A percentile compares a stretch with the other conserved stretches of the same genome.
phyloP scores from a whole-genome alignment of 2,329 filamentous ascomycete species.

The Aspergillus candidus region DNA sequence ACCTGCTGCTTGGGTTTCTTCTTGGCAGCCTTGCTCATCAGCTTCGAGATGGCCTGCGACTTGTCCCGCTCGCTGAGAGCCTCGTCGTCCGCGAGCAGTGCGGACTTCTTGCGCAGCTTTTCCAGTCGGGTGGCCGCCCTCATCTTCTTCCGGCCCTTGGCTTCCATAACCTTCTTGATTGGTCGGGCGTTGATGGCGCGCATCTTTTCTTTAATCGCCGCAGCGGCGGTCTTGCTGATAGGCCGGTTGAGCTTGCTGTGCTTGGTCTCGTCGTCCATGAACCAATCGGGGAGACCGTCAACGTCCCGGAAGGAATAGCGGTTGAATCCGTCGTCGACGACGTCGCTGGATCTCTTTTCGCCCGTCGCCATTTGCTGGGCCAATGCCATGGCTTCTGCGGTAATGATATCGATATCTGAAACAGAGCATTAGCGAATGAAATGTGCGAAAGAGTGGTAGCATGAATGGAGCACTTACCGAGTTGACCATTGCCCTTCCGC shows the following conservation, averaged over 20 bases:
- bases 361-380: constrained; percentile 88
- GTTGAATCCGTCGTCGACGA: constrained; percentile 90
- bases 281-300: constrained; percentile 95
- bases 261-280: constrained; percentile 80
- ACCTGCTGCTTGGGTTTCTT: constrained; percentile 80
- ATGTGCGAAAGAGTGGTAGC: background rate
- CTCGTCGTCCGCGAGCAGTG: constrained; percentile 79
- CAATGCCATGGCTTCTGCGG: constrained; percentile 97
- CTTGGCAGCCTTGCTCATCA: constrained; percentile 75
- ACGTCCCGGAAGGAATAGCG: constrained; percentile 84
- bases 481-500: constrained; percentile 37
- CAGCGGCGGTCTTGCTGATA: constrained; percentile 83
- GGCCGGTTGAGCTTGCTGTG: constrained; percentile 83
- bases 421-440: constrained; percentile 15
- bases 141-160: constrained; percentile 93
- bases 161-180: constrained; percentile 98
- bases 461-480: constrained; percentile 32
- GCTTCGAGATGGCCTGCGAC: constrained; percentile 70
- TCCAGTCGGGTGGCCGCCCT: constrained; percentile 85
- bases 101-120: constrained; percentile 96
- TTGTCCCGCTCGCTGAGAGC: constrained; percentile 95
- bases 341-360: constrained; percentile 68
- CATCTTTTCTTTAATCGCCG: constrained; percentile 89
- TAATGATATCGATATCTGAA: constrained; percentile 92
- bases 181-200: constrained; percentile 89